These are phyloP conservation scores for Cytospora leucostoma DNA, from an alignment of 2,329 filamentous ascomycete genomes.

Conservation along the genomic window DNA sequence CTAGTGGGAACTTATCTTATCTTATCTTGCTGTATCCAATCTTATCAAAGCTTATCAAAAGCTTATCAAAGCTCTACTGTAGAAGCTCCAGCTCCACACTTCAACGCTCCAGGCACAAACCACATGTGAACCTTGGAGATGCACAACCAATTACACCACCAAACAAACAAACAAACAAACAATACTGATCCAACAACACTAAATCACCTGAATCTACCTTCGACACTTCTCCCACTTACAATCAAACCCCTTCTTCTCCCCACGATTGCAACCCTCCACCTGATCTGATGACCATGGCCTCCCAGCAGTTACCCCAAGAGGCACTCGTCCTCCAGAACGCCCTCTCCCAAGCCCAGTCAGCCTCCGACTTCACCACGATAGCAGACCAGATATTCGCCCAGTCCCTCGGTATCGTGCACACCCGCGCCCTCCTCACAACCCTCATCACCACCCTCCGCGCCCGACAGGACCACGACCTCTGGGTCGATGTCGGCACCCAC, in stretches of 20 bases:
- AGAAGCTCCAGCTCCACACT: not conserved
- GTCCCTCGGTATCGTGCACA: constrained; percentile 73
- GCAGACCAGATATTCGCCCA: constrained; percentile 68
- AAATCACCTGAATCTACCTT: not conserved
- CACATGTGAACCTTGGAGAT: too few species aligned
- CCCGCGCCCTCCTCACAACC: constrained; percentile 67
- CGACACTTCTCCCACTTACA: not conserved
- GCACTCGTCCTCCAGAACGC: constrained; percentile 19
- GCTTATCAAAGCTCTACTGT: constrained; percentile 3
- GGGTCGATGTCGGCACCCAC: constrained; percentile 74
- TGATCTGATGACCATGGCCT: constrained; percentile 13
- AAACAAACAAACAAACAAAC: too few species aligned
- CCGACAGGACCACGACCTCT: constrained; percentile 63
- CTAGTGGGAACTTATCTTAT: too few species aligned
- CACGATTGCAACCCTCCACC: not conserved
- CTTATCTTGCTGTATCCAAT: too few species aligned
- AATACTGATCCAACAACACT: too few species aligned
- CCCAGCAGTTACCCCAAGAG: constrained; percentile 24
- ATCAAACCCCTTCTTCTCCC: not conserved
- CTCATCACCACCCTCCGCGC: constrained; percentile 66
- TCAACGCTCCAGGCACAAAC: too few species aligned
- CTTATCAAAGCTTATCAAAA: constrained; percentile 9
- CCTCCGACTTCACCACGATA: constrained; percentile 66
- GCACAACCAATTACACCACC: too few species aligned
- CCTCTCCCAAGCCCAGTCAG: constrained; percentile 23